phyloP scores from a whole-genome alignment of 2,329 filamentous ascomycete genomes.

The Penicillium sp. region DNA sequence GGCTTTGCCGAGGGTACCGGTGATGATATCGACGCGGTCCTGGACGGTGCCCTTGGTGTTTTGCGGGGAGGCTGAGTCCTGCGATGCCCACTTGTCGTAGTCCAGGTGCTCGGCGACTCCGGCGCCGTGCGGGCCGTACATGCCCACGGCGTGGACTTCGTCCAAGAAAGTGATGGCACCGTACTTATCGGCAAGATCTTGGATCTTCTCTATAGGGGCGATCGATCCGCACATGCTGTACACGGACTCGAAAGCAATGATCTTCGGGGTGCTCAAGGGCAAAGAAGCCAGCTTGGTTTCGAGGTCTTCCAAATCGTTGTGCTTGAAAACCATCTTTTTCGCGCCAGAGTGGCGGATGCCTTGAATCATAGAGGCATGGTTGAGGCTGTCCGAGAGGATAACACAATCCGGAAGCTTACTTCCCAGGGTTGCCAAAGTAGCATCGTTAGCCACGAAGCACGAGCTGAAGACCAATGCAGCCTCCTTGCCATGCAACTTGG shows the following conservation, averaged over 20 bases:
- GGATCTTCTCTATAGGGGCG: slow-evolving; percentile 93
- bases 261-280: slow-evolving; percentile 84
- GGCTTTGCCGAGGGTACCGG: slow-evolving; percentile 93
- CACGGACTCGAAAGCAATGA: slow-evolving; percentile 97
- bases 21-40: slow-evolving; percentile 97
- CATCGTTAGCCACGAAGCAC: slow-evolving; percentile 98
- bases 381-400: slow-evolving; percentile 94
- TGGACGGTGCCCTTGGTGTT: slow-evolving; percentile 73
- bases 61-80: slow-evolving; percentile 56
- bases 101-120: slow-evolving; percentile 98
- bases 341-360: slow-evolving; percentile 96
- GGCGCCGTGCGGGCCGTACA: slow-evolving; percentile 95
- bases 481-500: slow-evolving; percentile 89
- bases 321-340: slow-evolving; percentile 97
- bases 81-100: slow-evolving; percentile 79
- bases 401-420: slow-evolving; percentile 96
- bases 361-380: slow-evolving; percentile 99
- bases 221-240: slow-evolving; percentile 99
- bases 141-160: slow-evolving; percentile 97
- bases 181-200: slow-evolving; percentile 95
- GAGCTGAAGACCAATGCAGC: slow-evolving; percentile 92
- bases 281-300: slow-evolving; percentile 90
- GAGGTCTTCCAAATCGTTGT: slow-evolving; percentile 92
- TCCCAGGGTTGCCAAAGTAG: slow-evolving; percentile 92
- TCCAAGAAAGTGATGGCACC: slow-evolving; percentile 96